These are phyloP conservation scores for Penicillium alfredii DNA, from an alignment of 495 filamentous ascomycete species.

Conservation along the genomic window DNA sequence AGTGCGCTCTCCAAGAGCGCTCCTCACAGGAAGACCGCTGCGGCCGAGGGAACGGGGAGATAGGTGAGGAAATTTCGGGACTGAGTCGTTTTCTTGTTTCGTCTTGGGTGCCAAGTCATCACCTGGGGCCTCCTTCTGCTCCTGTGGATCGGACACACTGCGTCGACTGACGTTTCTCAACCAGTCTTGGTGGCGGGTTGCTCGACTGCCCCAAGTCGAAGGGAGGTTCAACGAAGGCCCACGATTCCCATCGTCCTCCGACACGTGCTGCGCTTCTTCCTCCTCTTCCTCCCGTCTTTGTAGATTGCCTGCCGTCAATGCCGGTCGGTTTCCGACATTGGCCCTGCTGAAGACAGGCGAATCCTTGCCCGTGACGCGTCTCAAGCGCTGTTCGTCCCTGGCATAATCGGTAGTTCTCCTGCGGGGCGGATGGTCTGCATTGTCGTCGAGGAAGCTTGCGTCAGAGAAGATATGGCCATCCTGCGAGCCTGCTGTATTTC, in stretches of 20 bases:
- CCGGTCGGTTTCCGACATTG: conserved; percentile 26
- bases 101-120: conserved; percentile 6
- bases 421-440: conserved; percentile 26
- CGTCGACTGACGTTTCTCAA: conserved; percentile 33
- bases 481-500: conserved; percentile 6
- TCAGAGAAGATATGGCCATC: conserved; percentile 19
- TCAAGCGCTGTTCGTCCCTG: conserved; percentile 41
- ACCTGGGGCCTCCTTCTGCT: conserved; percentile 12
- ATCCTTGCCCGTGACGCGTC: conserved; percentile 36
- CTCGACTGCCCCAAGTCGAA: conserved; percentile 53
- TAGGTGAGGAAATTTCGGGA: conserved; percentile 10
- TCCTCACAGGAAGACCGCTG: conserved; percentile 9
- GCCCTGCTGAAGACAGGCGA: conserved; percentile 45
- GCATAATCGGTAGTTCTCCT: conserved; percentile 33
- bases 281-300: conserved; percentile 39
- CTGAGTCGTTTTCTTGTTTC: conserved; percentile 11
- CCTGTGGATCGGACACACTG: conserved; percentile 21
- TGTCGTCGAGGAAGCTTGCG: conserved; percentile 25
- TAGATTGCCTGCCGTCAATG: conserved; percentile 42
- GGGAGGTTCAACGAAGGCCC: conserved; percentile 53
- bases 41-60: conserved; percentile 18
- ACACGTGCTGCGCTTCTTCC: not conserved
- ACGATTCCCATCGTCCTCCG: conserved; percentile 18
- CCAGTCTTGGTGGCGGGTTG: conserved; percentile 48
- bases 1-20: conserved; percentile 18